Evolutionary conservation across 2,329 filamentous ascomycete genomes (phyloP).

Genomic region (Meredithiella fracta): DNA sequence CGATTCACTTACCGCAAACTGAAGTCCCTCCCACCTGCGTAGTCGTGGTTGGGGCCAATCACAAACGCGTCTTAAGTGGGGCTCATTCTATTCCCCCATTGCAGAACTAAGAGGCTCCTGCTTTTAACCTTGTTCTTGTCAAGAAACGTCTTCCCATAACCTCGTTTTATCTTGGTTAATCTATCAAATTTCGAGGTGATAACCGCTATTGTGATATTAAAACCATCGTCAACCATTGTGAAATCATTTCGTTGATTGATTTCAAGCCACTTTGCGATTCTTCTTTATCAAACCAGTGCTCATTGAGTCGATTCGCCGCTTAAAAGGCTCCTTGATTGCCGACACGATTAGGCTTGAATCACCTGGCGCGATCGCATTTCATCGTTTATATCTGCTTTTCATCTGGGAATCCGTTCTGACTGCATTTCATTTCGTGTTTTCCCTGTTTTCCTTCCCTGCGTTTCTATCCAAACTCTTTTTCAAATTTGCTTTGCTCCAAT

Average conservation of each 20-base stretch:
- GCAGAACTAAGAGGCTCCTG: background rate
- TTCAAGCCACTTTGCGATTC: too few relatives aligned
- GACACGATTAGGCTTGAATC: too few relatives aligned
- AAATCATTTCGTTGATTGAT: too few relatives aligned
- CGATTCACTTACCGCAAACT: background rate
- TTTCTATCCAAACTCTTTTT: background rate
- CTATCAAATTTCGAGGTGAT: background rate
- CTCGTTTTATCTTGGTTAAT: background rate
- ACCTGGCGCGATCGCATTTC: background rate
- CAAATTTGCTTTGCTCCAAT: background rate
- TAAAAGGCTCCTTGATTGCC: too few relatives aligned
- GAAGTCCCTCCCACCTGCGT: background rate
- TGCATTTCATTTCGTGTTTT: too few relatives aligned
- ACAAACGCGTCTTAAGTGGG: constrained; percentile 5
- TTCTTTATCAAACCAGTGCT: background rate
- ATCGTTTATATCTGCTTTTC: background rate
- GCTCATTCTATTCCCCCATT: background rate
- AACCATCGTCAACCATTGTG: too few relatives aligned
- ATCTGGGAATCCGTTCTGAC: too few relatives aligned
- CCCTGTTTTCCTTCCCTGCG: too few relatives aligned
- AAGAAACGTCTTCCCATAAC: background rate
- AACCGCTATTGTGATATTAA: background rate
- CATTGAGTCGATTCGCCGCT: too few relatives aligned
- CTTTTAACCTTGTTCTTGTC: background rate
- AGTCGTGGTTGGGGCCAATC: background rate